Evolutionary conservation across 257 asterid species (phyloP).

Genomic region (Solanum pimpinellifolium): DNA sequence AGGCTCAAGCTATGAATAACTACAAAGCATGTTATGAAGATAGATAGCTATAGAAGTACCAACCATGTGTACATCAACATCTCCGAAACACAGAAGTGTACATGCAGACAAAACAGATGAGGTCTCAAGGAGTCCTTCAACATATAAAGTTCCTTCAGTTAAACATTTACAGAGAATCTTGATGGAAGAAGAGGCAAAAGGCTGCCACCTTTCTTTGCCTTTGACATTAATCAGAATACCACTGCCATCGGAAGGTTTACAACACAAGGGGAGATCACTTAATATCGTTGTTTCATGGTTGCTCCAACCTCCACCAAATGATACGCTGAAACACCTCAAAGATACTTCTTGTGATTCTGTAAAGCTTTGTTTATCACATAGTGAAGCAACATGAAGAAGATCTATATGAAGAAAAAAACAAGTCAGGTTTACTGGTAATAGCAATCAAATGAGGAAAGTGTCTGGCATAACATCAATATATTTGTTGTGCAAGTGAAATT

Average conservation of each 20-base stretch:
- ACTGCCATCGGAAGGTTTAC: conserved; percentile 40
- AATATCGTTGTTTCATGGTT: conserved; percentile 25
- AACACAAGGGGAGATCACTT: conserved; percentile 48
- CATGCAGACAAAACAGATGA: conserved; percentile 63
- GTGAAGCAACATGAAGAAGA: conserved; percentile 37
- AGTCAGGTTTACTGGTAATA: background rate
- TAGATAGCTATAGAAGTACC: conserved; percentile 11
- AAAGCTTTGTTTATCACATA: conserved; percentile 19
- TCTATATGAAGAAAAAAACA: conserved; percentile 21
- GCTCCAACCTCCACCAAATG: conserved; percentile 38
- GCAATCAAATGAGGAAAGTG: background rate
- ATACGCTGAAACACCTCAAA: conserved; percentile 43
- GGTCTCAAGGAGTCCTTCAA: conserved; percentile 73
- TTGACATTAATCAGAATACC: conserved; percentile 67
- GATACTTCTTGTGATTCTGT: conserved; percentile 28
- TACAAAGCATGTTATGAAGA: background rate
- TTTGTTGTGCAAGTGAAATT: background rate
- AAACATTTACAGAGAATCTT: conserved; percentile 75
- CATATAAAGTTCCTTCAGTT: conserved; percentile 78
- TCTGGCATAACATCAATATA: background rate
- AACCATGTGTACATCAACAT: conserved; percentile 83
- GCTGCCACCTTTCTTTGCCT: conserved; percentile 60
- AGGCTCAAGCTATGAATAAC: background rate
- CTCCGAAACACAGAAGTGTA: conserved; percentile 64
- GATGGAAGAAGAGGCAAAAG: conserved; percentile 65